A percentile compares a stretch with the other conserved stretches of the same genome.
These are phyloP conservation scores for Candida golubevii DNA, from an alignment of 805 yeast species.

Conservation along the genomic window DNA sequence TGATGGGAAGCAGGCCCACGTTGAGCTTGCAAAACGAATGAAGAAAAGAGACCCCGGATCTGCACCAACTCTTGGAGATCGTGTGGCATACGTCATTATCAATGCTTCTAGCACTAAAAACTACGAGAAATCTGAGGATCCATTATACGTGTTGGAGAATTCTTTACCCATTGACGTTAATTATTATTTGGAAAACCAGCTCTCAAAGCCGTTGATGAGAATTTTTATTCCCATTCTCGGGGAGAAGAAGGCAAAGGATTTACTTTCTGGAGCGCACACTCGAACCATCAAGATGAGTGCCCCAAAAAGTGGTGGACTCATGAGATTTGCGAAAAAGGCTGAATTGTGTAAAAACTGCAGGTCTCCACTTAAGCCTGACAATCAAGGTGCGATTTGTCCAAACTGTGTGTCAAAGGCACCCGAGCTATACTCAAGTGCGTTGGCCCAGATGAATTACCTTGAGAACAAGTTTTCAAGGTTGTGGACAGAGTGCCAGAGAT, in stretches of 20 bases:
- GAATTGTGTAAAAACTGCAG: constrained; percentile 88
- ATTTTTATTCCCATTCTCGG: constrained; percentile 95
- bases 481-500: constrained; percentile 98
- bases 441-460: constrained; percentile 72
- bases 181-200: constrained; percentile 88
- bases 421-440: constrained; percentile 72
- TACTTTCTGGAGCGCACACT: constrained; percentile 81
- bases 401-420: constrained; percentile 70
- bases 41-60: constrained; percentile 94
- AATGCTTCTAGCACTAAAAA: constrained; percentile 75
- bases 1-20: constrained; percentile 96
- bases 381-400: constrained; percentile 73
- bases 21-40: constrained; percentile 94
- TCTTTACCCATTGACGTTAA: constrained; percentile 91
- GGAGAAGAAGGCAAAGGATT: constrained; percentile 71
- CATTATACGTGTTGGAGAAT: constrained; percentile 86
- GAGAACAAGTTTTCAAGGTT: constrained; percentile 80
- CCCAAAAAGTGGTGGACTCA: constrained; percentile 79
- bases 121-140: constrained; percentile 96
- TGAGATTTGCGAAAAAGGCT: constrained; percentile 87
- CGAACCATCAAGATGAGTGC: constrained; percentile 69
- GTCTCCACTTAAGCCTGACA: constrained; percentile 59
- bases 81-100: constrained; percentile 95
- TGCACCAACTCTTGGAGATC: constrained; percentile 95
- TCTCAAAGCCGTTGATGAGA: constrained; percentile 87